A percentile compares a stretch with the other conserved stretches of the same genome.
Evolutionary conservation across 441 rosid genomes (phyloP).

Genomic region (Euphorbia celastroides): DNA sequence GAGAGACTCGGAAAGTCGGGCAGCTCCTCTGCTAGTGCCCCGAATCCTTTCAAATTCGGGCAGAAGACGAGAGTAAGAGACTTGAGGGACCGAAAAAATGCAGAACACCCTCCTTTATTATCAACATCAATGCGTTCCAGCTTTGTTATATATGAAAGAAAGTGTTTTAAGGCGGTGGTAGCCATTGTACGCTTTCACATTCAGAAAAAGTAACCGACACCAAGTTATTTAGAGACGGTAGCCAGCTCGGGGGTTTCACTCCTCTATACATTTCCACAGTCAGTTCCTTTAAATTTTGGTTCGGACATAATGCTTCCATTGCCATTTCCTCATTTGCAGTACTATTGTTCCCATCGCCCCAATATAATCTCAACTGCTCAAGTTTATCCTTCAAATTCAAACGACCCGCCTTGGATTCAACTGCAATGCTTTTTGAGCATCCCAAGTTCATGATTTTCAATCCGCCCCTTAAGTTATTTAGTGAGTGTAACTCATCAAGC

Average conservation of each 20-base stretch:
- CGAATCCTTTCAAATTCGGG: slow-evolving; percentile 19
- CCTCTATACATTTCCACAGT: slow-evolving; percentile 12
- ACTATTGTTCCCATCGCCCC: too few species aligned
- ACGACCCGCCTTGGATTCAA: too few species aligned
- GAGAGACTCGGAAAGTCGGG: not conserved
- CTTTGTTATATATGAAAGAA: fast-evolving
- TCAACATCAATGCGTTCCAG: slow-evolving; percentile 11
- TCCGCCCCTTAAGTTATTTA: too few species aligned
- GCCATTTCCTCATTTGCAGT: not conserved
- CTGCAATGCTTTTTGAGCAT: too few species aligned
- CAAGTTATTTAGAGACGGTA: slow-evolving; percentile 15
- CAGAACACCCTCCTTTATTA: slow-evolving; percentile 13
- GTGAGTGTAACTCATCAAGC: too few species aligned
- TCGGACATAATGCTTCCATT: slow-evolving; percentile 1
- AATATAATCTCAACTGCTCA: too few species aligned
- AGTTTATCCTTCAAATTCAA: too few species aligned
- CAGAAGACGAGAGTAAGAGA: fast-evolving
- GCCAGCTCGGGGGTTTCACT: slow-evolving; percentile 17
- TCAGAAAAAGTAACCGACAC: not conserved
- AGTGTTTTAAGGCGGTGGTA: slow-evolving; percentile 12
- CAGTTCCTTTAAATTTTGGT: slow-evolving; percentile 9
- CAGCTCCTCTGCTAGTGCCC: not conserved
- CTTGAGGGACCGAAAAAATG: slow-evolving; percentile 15
- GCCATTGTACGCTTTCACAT: not conserved
- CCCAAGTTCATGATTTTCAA: too few species aligned